A percentile compares a stretch with the other conserved stretches of the same genome.
Evolutionary conservation across 306 rosid species (phyloP).

Genomic region (Cucurbita pepo): DNA sequence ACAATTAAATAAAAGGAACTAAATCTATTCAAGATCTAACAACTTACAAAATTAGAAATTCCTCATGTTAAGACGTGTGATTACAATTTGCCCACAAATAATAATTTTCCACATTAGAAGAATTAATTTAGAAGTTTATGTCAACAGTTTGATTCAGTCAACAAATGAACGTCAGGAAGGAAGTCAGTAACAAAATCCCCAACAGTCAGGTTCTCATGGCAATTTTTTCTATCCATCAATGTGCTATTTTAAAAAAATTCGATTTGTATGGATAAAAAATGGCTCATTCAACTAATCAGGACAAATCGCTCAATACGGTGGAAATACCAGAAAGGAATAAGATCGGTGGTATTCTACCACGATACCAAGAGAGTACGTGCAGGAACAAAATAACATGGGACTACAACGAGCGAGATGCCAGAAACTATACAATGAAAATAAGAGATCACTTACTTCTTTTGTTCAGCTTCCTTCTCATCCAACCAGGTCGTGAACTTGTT

Average conservation of each 20-base stretch:
- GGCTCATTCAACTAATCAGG: no score
- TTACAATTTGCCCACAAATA: background rate
- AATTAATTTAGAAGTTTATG: background rate
- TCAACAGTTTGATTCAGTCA: background rate
- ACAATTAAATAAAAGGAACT: no score
- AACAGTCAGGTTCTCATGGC: background rate
- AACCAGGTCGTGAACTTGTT: slow-evolving; percentile 67
- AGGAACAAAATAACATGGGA: background rate
- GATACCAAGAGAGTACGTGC: slow-evolving; percentile 1
- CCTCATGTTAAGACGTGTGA: background rate
- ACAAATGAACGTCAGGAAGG: background rate
- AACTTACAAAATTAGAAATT: no score
- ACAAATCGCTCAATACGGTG: background rate
- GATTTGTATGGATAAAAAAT: background rate
- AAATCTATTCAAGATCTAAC: no score
- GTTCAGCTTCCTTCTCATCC: slow-evolving; percentile 73
- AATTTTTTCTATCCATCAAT: background rate
- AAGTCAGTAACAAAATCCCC: background rate
- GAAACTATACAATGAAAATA: background rate
- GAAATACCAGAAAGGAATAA: background rate
- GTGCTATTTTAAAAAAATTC: background rate
- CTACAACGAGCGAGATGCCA: background rate
- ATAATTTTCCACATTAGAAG: background rate
- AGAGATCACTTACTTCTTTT: slow-evolving; percentile 45
- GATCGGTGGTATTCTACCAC: background rate